A percentile compares a stretch with the other conserved stretches of the same genome.
phyloP scores from a whole-genome alignment of 179 eudicot genomes.

The Nepenthes alata region DNA sequence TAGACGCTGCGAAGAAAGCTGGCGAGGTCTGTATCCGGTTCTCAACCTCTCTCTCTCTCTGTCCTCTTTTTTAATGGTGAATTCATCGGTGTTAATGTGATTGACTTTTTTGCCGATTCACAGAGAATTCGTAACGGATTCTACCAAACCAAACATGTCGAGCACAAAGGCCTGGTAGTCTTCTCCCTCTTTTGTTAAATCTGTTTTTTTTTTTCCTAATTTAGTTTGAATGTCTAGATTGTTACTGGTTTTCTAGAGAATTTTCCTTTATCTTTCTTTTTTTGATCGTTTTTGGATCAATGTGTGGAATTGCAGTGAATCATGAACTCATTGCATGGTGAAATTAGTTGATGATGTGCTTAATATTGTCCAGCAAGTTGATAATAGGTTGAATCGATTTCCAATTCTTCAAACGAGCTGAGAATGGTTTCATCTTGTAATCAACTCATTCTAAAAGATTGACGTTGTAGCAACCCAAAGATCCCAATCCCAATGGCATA shows the following conservation, averaged over 20 bases:
- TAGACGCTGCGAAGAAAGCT: constrained; percentile 83
- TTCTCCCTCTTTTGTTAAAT: no score
- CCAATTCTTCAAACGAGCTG: no score
- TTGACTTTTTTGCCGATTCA: constrained; percentile 1
- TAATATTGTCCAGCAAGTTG: not conserved
- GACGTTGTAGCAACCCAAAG: no score
- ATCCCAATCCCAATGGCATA: no score
- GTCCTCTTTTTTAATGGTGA: no score
- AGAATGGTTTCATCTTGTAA: no score
- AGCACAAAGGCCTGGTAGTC: constrained; percentile 77
- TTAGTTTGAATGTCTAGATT: not conserved
- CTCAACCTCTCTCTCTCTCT: not conserved
- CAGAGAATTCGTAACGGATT: constrained; percentile 74
- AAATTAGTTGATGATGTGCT: not conserved
- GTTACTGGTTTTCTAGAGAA: not conserved
- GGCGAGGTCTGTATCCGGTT: constrained; percentile 44
- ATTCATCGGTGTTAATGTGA: not conserved
- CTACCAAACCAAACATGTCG: constrained; percentile 66
- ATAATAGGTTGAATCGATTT: no score
- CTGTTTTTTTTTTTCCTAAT: not conserved
- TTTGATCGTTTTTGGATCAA: no score
- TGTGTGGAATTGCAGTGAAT: not conserved
- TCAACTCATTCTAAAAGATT: no score
- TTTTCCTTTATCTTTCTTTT: not conserved
- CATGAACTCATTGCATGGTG: not conserved